These are phyloP conservation scores for Phytophthora brassicae DNA, from an alignment of 352 stramenopile species.

Conservation along the genomic window DNA sequence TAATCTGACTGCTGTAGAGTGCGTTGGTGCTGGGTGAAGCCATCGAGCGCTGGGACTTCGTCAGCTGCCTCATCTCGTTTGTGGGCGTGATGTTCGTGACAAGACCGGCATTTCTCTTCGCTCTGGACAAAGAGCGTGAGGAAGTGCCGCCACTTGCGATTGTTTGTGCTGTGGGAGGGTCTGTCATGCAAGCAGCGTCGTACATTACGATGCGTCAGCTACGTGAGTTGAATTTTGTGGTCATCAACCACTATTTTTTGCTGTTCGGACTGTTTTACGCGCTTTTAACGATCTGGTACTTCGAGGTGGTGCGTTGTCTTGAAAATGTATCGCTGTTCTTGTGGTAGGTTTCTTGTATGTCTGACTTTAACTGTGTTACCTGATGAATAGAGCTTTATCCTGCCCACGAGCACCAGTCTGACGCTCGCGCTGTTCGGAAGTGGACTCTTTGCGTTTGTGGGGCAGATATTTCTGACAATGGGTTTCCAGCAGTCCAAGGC, in stretches of 20 bases:
- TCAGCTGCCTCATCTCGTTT: constrained; percentile 53
- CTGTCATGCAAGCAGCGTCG: constrained; percentile 49
- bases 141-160: constrained; percentile 33
- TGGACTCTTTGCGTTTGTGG: constrained; percentile 58
- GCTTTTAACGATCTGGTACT: constrained; percentile 28
- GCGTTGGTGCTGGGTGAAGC: constrained; percentile 47
- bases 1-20: constrained; percentile 45
- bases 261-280: constrained; percentile 38
- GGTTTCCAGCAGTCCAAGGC: constrained; percentile 80
- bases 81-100: constrained; percentile 65
- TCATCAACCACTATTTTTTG: constrained; percentile 45
- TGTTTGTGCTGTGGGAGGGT: constrained; percentile 40
- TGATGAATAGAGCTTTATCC: constrained; percentile 39
- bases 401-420: constrained; percentile 34
- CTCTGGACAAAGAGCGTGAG: constrained; percentile 8
- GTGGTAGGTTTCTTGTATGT: background rate
- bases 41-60: constrained; percentile 49
- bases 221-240: constrained; percentile 36
- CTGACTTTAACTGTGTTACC: background rate
- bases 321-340: background rate
- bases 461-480: constrained; percentile 67
- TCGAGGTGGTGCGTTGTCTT: constrained; percentile 33
- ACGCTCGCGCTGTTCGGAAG: constrained; percentile 47
- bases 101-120: constrained; percentile 57
- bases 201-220: constrained; percentile 64